Conservation (phyloP, 768 basidiomycete species). For the Boletus subparvulus region DNA sequence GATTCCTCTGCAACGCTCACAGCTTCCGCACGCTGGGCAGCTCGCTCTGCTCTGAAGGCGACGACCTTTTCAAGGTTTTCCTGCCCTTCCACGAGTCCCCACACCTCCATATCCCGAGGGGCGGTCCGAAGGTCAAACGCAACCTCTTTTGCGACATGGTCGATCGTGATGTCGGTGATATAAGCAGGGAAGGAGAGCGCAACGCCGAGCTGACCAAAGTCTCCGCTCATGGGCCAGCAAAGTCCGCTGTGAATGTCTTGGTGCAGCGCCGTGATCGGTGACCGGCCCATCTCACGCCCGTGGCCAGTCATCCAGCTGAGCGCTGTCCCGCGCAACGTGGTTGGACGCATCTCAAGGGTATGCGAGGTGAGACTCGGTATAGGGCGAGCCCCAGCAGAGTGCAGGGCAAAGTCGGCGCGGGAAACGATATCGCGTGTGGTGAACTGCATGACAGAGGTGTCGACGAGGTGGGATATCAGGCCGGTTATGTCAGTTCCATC, state of each 20-base stretch:
- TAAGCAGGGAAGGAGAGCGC: conserved; percentile 60
- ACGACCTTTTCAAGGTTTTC: conserved; percentile 65
- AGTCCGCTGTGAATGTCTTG: conserved; percentile 79
- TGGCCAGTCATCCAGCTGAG: conserved; percentile 60
- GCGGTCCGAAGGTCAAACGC: conserved; percentile 80
- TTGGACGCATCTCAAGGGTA: conserved; percentile 68
- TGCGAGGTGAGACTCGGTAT: conserved; percentile 81
- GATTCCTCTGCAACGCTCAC: conserved; percentile 34
- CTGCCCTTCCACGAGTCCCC: conserved; percentile 81
- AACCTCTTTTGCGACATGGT: conserved; percentile 83
- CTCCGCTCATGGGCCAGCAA: conserved; percentile 91
- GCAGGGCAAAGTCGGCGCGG: conserved; percentile 81
- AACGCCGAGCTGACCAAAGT: conserved; percentile 80
- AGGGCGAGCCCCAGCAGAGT: conserved; percentile 76
- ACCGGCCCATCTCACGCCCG: conserved; percentile 65
- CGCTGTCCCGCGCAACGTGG: conserved; percentile 47
- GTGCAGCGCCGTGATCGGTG: conserved; percentile 86
- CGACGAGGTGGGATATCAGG: conserved; percentile 74
- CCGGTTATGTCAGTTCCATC: conserved; percentile 74
- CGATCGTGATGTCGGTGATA: conserved; percentile 72
- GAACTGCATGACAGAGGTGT: conserved; percentile 64
- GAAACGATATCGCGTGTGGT: conserved; percentile 76
- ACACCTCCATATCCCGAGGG: conserved; percentile 85
- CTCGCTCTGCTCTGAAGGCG: conserved; percentile 52
- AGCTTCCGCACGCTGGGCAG: conserved; percentile 34